These are phyloP conservation scores for Fraxinus floribunda DNA, from an alignment of 305 asterid species.

Conservation along the genomic window DNA sequence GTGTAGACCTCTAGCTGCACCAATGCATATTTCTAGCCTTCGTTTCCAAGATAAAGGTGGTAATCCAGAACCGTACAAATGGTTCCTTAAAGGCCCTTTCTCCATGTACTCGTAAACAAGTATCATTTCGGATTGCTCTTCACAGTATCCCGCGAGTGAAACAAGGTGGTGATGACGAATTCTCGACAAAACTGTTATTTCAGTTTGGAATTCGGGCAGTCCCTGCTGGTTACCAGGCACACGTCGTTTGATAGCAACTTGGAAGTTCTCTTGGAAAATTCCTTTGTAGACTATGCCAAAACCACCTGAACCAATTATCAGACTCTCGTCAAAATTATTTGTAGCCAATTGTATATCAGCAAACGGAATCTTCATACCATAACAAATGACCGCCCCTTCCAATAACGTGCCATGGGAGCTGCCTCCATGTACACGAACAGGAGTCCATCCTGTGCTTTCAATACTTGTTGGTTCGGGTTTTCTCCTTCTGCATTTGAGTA, in stretches of 20 bases:
- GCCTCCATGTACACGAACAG: slow-evolving; percentile 46
- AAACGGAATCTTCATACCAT: slow-evolving; percentile 66
- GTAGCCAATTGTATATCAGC: slow-evolving; percentile 64
- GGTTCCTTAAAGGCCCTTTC: slow-evolving; percentile 68
- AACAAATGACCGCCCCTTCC: slow-evolving; percentile 43
- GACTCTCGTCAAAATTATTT: slow-evolving; percentile 59
- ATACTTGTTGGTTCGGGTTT: slow-evolving; percentile 37
- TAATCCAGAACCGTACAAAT: slow-evolving; percentile 54
- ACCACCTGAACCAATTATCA: slow-evolving; percentile 84
- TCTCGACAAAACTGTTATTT: slow-evolving; percentile 67
- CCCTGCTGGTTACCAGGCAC: slow-evolving; percentile 86
- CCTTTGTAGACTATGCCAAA: slow-evolving; percentile 80
- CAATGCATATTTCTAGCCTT: slow-evolving; percentile 87
- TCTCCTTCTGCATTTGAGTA: slow-evolving; percentile 38
- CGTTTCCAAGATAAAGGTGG: slow-evolving; percentile 79
- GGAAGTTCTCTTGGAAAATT: slow-evolving; percentile 50
- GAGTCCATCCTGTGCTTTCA: slow-evolving; percentile 66
- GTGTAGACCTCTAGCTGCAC: slow-evolving; percentile 92
- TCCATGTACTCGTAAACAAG: slow-evolving; percentile 89
- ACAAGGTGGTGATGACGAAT: slow-evolving; percentile 91
- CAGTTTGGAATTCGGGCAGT: slow-evolving; percentile 84
- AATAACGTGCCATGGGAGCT: slow-evolving; percentile 56
- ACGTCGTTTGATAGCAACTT: slow-evolving; percentile 81
- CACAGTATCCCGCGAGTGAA: slow-evolving; percentile 83
- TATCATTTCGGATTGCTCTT: slow-evolving; percentile 85